These are phyloP conservation scores for Tieghemostelium lacteum DNA, from an alignment of 78 protist species.

Conservation along the genomic window DNA sequence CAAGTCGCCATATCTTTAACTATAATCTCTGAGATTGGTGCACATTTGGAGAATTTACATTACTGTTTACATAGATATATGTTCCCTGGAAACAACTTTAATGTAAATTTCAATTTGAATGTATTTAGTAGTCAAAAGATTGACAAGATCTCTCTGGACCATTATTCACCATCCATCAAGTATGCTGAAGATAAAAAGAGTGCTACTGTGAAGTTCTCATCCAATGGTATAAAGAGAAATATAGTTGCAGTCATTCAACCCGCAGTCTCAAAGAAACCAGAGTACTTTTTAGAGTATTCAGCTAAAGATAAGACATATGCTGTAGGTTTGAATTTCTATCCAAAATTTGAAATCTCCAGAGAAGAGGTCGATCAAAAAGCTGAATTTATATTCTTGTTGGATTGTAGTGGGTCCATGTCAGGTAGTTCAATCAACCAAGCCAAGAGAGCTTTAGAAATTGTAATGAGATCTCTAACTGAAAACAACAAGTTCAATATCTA, in stretches of 20 bases:
- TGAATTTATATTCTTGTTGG: neutral
- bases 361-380: conserved; percentile 28
- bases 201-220: neutral
- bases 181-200: neutral
- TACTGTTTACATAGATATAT: conserved; percentile 8
- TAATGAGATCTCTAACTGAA: conserved; percentile 23
- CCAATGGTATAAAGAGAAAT: neutral
- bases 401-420: conserved; percentile 32
- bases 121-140: neutral
- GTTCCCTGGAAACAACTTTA: conserved; percentile 3
- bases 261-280: neutral
- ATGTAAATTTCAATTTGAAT: neutral
- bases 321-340: conserved; percentile 5
- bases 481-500: conserved; percentile 12
- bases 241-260: neutral
- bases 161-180: neutral
- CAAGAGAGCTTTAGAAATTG: conserved; percentile 18
- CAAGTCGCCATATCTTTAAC: conserved; percentile 52
- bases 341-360: neutral
- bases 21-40: conserved; percentile 79
- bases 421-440: conserved; percentile 18
- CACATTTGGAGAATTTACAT: neutral
- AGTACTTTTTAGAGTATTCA: neutral
- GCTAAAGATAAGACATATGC: conserved; percentile 2
- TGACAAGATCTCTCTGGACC: neutral